phyloP scores from a whole-genome alignment of 2,329 filamentous ascomycete species.

The Plectosphaerella cucumerina region DNA sequence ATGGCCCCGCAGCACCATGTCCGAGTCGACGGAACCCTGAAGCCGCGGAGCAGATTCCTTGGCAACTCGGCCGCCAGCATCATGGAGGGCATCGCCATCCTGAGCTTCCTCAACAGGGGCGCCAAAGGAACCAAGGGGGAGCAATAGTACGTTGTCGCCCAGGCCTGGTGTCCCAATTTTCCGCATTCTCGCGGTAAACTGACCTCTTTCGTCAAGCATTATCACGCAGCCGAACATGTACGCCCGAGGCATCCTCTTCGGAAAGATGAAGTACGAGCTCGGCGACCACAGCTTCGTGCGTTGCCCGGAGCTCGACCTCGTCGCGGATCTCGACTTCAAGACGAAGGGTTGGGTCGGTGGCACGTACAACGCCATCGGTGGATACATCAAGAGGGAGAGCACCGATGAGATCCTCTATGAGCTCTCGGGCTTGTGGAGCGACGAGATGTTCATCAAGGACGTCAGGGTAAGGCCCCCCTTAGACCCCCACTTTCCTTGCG shows the following conservation, averaged over 20 bases:
- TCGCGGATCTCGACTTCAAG: conserved; percentile 95
- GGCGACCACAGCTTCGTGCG: conserved; percentile 92
- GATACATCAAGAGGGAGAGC: conserved; percentile 81
- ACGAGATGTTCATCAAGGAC: conserved; percentile 91
- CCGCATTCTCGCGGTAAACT: conserved; percentile 7
- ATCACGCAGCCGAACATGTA: conserved; percentile 99
- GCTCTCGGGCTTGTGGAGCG: conserved; percentile 87
- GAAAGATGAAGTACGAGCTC: conserved; percentile 99
- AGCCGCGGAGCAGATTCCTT: conserved; percentile 90
- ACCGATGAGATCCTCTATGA: conserved; percentile 88
- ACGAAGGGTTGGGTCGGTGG: conserved; percentile 96
- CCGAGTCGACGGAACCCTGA: conserved; percentile 90
- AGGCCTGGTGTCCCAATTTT: not conserved
- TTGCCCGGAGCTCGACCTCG: conserved; percentile 82
- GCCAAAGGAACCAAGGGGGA: conserved; percentile 64
- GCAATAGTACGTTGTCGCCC: conserved; percentile 67
- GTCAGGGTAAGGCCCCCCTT: conserved; percentile 58
- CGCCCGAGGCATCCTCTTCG: conserved; percentile 90
- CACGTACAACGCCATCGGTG: conserved; percentile 93
- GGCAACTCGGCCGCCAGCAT: conserved; percentile 96
- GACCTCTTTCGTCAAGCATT: conserved; percentile 50
- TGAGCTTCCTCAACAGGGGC: conserved; percentile 77
- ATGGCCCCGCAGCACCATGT: conserved; percentile 93
- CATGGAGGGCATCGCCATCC: conserved; percentile 93
- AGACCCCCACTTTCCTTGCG: not conserved